A percentile compares a stretch with the other conserved stretches of the same genome.
phyloP scores from a whole-genome alignment of 75 land plant genomes.

The Cupressus sempervirens region DNA sequence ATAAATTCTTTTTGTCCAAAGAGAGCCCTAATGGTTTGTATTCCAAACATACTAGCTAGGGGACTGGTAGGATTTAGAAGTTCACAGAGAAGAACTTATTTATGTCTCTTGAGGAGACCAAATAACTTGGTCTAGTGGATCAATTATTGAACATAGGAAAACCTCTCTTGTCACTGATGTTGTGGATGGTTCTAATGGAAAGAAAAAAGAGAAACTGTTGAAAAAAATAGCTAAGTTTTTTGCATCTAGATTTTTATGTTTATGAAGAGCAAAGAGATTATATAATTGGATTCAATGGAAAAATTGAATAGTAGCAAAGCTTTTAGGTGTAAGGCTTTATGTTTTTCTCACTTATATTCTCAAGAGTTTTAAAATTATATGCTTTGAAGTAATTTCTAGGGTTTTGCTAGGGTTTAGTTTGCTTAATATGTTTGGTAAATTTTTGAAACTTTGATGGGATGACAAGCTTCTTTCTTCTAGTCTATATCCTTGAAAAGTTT shows the following conservation, averaged over 20 bases:
- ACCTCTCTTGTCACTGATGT: slow-evolving; percentile 35
- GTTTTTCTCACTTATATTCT: background rate
- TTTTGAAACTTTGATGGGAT: no score
- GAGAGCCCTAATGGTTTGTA: slow-evolving; percentile 32
- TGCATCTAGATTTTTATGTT: background rate
- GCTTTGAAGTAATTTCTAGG: background rate
- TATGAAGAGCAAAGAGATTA: background rate
- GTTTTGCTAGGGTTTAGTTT: background rate
- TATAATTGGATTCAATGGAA: background rate
- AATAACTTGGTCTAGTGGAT: slow-evolving; percentile 36
- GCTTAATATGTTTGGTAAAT: background rate
- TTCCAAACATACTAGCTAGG: slow-evolving; percentile 30
- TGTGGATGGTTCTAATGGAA: background rate
- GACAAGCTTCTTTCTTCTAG: no score
- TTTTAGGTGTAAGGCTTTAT: background rate
- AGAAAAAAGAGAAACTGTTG: background rate
- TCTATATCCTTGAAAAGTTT: no score
- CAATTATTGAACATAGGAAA: slow-evolving; percentile 38
- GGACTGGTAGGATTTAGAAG: slow-evolving; percentile 29
- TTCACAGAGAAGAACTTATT: slow-evolving; percentile 45
- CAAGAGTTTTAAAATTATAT: background rate
- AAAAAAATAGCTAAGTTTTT: background rate
- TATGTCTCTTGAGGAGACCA: slow-evolving; percentile 50
- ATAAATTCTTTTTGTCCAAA: slow-evolving; percentile 35
- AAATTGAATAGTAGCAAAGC: background rate